Conservation (phyloP, 2,329 filamentous ascomycete species). For the Venturia pyrina region DNA sequence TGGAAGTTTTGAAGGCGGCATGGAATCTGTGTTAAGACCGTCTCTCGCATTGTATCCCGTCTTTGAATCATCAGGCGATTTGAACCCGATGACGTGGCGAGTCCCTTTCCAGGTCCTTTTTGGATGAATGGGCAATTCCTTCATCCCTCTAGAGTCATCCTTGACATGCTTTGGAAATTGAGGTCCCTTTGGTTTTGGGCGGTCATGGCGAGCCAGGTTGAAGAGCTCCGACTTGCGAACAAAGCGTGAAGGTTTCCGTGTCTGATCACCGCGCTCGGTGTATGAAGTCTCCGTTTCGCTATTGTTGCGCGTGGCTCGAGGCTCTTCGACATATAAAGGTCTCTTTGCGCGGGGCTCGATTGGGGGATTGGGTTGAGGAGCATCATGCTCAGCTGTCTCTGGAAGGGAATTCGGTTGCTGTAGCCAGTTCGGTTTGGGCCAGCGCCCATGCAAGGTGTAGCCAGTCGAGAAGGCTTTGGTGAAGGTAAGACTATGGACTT, state of each 20-base stretch:
- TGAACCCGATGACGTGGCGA: not conserved
- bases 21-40: not conserved
- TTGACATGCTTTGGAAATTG: not conserved
- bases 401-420: not conserved
- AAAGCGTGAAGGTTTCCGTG: not conserved
- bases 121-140: not conserved
- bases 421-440: not conserved
- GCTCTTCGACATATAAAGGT: not conserved
- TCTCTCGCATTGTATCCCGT: not conserved
- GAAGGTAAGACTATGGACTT: slow-evolving; percentile 22
- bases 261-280: not conserved
- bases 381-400: not conserved
- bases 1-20: not conserved
- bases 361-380: not conserved
- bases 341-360: not conserved
- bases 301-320: not conserved
- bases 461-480: slow-evolving; percentile 15
- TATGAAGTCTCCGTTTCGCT: not conserved
- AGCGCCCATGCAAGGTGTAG: not conserved
- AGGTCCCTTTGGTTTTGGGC: not conserved
- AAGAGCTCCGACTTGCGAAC: not conserved
- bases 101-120: not conserved
- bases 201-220: not conserved
- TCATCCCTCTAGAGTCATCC: not conserved
- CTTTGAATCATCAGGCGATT: not conserved